Base-by-base conservation (phyloP, 805 yeast genomes). In the Kodamaea hsintzibuensis region DNA sequence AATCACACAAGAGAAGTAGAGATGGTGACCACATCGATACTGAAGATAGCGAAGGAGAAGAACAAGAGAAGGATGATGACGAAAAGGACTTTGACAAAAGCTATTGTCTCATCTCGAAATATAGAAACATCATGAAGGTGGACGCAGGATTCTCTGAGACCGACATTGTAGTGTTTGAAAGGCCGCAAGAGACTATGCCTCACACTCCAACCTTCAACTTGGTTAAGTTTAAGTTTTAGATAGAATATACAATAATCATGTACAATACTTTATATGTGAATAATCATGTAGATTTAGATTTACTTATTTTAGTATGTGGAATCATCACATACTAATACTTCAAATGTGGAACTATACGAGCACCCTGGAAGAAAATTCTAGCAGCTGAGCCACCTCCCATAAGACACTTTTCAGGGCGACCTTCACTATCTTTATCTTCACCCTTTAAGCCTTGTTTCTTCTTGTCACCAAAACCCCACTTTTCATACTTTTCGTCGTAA, bases 101-200 rank as follows among this genome's bases (percentile, higher is more conserved):
- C 17, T 91, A 85, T 69, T 91, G 92, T 86, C 69, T 88, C 54
- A 85, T 93, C 3, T 80, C 81, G 47, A 89, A 89, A 63, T 92
- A 89, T 68, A 82, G 85, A 61, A 88, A 93, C 16, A 71, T 91
- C 37, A 71, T 92, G 54, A 80, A 73, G 57, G 91, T 84, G 10
- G 86, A 78, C 19, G 69, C 73, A 22, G 50, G 43, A 7, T 74
- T 90, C 56, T 77, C 80, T 53, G 68, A 73, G 1, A 70, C 77
- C 14, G 54, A 51, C 18, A 67, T 92, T 49, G 77, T 89, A 2
- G 82, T 92, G 27, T 82, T 91, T 40, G 98, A 92, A 68, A 80
- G 91, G 67, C 93, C 95, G 4, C 72, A 81, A 50, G 80, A 78
- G 61, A 79, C 84, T 45, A 71, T 81, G 54, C 79, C 84, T 27